Evolutionary conservation across 176 grass and related monocot genomes (phyloP).

Genomic region (Triticum monococcum): DNA sequence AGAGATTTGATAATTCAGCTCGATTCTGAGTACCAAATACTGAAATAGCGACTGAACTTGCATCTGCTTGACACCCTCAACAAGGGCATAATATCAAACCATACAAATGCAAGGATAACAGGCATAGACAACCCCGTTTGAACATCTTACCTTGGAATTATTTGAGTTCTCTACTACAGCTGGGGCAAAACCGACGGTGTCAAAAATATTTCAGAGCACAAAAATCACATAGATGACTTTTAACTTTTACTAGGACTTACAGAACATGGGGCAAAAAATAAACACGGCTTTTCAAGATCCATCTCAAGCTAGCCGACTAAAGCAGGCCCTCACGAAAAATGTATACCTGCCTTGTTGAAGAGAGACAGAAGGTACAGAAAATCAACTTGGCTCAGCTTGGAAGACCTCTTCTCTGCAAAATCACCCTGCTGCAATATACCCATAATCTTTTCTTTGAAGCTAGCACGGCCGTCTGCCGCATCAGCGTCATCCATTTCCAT

Average conservation of each 20-base stretch:
- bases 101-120: background rate
- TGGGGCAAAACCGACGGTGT: background rate
- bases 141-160: background rate
- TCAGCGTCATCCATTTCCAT: conserved; percentile 59
- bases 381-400: conserved; percentile 85
- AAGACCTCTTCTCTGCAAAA: conserved; percentile 92
- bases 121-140: background rate
- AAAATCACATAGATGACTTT: background rate
- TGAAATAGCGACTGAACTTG: too few species aligned
- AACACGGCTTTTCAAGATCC: background rate
- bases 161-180: background rate
- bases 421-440: conserved; percentile 74
- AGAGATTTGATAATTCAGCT: background rate
- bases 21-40: background rate
- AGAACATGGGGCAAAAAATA: background rate
- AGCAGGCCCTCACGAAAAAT: conserved; percentile 65
- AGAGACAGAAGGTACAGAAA: conserved; percentile 93
- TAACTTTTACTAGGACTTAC: background rate
- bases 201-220: background rate
- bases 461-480: conserved; percentile 17
- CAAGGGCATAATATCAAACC: background rate
- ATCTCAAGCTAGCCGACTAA: background rate
- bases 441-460: conserved; percentile 87
- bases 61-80: background rate
- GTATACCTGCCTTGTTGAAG: conserved; percentile 87